phyloP scores from a whole-genome alignment of 306 rosid genomes.

The Rosa lucieae region DNA sequence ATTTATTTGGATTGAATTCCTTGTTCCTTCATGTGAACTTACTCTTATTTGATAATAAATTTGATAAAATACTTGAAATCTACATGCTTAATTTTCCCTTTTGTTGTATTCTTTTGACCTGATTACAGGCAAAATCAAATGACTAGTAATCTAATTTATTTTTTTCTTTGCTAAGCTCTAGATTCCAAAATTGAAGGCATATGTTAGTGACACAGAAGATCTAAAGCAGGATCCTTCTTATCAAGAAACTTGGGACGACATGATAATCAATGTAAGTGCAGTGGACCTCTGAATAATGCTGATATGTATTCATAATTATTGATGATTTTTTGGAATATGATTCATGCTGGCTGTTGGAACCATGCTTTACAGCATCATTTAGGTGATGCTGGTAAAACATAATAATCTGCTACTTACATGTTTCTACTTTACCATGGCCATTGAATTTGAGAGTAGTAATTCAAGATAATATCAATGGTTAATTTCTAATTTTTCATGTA shows the following conservation, averaged over 20 bases:
- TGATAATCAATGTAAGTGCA: constrained; percentile 83
- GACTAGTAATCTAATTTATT: constrained; percentile 47
- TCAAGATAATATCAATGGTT: neutral
- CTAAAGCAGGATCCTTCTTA: constrained; percentile 79
- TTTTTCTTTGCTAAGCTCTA: constrained; percentile 85
- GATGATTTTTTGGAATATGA: neutral
- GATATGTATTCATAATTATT: neutral
- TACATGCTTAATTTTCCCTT: constrained; percentile 6
- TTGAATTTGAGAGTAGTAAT: neutral
- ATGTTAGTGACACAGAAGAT: constrained; percentile 95
- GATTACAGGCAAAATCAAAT: constrained; percentile 23
- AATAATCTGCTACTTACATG: neutral
- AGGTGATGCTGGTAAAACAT: neutral
- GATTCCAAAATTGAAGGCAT: constrained; percentile 99
- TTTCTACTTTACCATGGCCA: neutral
- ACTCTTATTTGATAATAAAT: neutral
- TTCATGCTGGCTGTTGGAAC: constrained; percentile 2
- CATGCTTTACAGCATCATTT: neutral
- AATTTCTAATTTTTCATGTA: neutral
- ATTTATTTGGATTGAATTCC: neutral
- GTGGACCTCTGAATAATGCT: constrained; percentile 20
- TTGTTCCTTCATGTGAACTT: neutral
- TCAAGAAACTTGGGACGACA: constrained; percentile 99
- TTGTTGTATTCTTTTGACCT: constrained; percentile 1
- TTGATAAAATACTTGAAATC: constrained; percentile 4